Evolutionary conservation across 2,329 filamentous ascomycete genomes (phyloP), one percentile per base, ranked within the genome.

Genomic region (Peltaster fructicola): DNA sequence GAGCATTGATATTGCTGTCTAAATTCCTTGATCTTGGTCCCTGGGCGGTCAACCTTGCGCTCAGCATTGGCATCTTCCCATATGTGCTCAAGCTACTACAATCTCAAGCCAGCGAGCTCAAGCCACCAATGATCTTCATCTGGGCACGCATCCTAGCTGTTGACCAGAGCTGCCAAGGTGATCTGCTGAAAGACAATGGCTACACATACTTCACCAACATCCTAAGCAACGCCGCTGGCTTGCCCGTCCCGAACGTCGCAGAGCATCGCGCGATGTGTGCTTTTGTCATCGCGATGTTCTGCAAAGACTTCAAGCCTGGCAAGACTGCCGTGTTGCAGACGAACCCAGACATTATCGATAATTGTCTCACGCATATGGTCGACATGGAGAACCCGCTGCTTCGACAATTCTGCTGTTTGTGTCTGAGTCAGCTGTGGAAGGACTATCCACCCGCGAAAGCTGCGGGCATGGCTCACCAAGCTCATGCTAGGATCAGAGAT

Each of bases 251-350:
- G 16, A 90, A 93, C 45, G 73, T 73, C 27, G 80, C 82, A 38
- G 88, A 95, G 53, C 88, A 98, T 57, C 81, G 90, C 44, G 88
- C 88, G 20, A 98, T 98, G 88, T 95, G 88, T 48, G 84, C 88
- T 2, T 98, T 98, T 47, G 92, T 98, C 33, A 69, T 95, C 20
- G 78, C 85, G 14, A 91, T 93, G 66, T 81, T 98, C 34, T 98
- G 88, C 66, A 91, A 88, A 47, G 78, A 78, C 35, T 92, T 92
- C 51, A 77, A 75, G 35, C 80, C 88, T 34, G 88, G 85, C 2
- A 84, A 93, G 50, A 75, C 75, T 24, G 84, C 92, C 7, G 93
- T 84, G 46, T 73, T 93, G 38, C 78, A 81, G 37, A 77, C 74
- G 1, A 79, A 80, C 37, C 78, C 76, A 0, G 84, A 92, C 36